Evolutionary conservation across 371 early-diverging fungal species (phyloP), one percentile per base, ranked within the genome.

Genomic region (Rhizopus stolonifer): DNA sequence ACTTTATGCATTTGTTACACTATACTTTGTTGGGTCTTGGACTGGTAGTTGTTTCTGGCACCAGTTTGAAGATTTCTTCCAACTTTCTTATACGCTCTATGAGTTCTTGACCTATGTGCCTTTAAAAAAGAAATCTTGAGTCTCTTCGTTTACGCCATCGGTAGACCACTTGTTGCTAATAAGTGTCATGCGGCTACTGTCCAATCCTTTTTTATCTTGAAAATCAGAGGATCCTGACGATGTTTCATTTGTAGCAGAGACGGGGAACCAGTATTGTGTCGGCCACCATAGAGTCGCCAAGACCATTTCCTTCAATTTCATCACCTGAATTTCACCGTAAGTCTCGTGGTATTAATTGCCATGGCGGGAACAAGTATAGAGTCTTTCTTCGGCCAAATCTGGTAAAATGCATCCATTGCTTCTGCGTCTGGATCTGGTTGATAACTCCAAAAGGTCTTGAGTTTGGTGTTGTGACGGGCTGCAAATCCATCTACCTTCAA

Each of bases 231-330:
- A 18, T n/a, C 31, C 18, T 50, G 31, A 18, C 22, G 42, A 42
- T 50, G 42, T 23, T 21, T 24, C 19, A 40, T n/a, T 18, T 23
- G 25, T 29, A 50, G 29, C 1, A 50, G n/a, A 13, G 39, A 40
- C 13, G n/a, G 42, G 51, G 29, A 18, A 50, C 42, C 68, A 62
- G 15, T 23, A 48, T 53, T 62, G 63, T 0, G 57, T 54, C 5
- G 60, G 44, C 68, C 68, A 67, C 7, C 11, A 31, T 18, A 58
- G 68, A 18, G 68, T 61, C 3, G 60, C 38, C 9, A 67, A 14
- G 4, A 63, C 48, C 34, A 46, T 44, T 33, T 38, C 9, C 14
- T 50, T 14, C n/a, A n/a, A n/a, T n/a, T n/a, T n/a, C n/a, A n/a
- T n/a, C n/a, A n/a, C n/a, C n/a, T n/a, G n/a, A n/a, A 5, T 39